A percentile compares a stretch with the other conserved stretches of the same genome.
Evolutionary conservation across 2,329 filamentous ascomycete genomes (phyloP).

Genomic region (Fusarium sublunatum): DNA sequence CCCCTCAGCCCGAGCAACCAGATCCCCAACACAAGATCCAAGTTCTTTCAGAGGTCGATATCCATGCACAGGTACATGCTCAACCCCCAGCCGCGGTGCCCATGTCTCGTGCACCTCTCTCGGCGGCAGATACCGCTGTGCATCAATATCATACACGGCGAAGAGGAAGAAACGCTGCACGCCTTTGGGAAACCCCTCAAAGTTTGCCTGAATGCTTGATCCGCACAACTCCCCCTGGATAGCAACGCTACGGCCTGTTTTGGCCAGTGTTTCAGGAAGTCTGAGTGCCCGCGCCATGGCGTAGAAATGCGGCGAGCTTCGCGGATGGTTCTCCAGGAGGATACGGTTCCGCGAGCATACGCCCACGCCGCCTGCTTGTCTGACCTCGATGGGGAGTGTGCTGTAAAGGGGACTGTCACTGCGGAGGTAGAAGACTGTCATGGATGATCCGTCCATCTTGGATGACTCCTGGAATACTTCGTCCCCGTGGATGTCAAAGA

Average conservation of each 20-base stretch:
- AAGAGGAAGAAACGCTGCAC: conserved; percentile 51
- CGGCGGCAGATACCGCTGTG: conserved; percentile 45
- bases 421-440: conserved; percentile 53
- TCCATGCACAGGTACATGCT: conserved; percentile 49
- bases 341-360: conserved; percentile 42
- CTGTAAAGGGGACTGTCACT: conserved; percentile 32
- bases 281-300: conserved; percentile 11
- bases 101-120: conserved; percentile 44
- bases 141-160: conserved; percentile 49
- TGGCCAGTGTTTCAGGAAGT: conserved; percentile 23
- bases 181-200: conserved; percentile 36
- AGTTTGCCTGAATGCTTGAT: conserved; percentile 40
- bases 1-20: conserved; percentile 39
- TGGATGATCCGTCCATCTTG: conserved; percentile 55
- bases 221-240: conserved; percentile 45
- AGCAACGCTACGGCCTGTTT: conserved; percentile 32
- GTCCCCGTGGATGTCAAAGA: conserved; percentile 31
- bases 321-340: conserved; percentile 26
- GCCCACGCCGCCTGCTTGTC: conserved; percentile 17
- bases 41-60: conserved; percentile 31
- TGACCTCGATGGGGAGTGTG: conserved; percentile 29
- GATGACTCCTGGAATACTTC: conserved; percentile 51
- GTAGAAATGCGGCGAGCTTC: conserved; percentile 35
- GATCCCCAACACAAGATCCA: conserved; percentile 23
- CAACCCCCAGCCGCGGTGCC: conserved; percentile 43